Evolutionary conservation across 2,329 filamentous ascomycete genomes (phyloP).

Genomic region (Monilinia fructigena): DNA sequence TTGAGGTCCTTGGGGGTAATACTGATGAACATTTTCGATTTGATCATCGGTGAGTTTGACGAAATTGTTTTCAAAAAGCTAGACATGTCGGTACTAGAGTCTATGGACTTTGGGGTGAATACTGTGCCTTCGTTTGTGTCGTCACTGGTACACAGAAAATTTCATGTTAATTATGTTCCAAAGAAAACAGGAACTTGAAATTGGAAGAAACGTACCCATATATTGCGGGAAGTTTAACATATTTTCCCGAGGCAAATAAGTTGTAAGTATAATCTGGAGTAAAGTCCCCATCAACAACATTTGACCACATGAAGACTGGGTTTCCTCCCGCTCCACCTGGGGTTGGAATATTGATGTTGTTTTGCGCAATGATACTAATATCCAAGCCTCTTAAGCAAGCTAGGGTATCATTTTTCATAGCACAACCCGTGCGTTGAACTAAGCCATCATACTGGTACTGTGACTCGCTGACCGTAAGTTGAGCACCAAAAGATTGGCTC

Average conservation of each 20-base stretch:
- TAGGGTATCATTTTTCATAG: conserved; percentile 42
- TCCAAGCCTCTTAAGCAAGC: conserved; percentile 49
- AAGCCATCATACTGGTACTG: conserved; percentile 54
- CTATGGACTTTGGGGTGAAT: conserved; percentile 54
- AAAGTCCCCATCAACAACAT: conserved; percentile 55
- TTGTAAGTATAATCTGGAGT: conserved; percentile 52
- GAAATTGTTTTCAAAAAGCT: conserved; percentile 59
- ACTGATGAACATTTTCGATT: conserved; percentile 50
- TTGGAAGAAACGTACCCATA: conserved; percentile 39
- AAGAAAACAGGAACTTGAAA: no score
- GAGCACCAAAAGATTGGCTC: conserved; percentile 52
- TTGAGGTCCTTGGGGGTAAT: conserved; percentile 53
- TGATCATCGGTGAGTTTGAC: conserved; percentile 53
- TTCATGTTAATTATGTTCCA: not conserved
- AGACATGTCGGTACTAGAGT: conserved; percentile 50
- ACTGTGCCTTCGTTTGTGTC: conserved; percentile 65
- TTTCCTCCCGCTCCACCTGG: conserved; percentile 38
- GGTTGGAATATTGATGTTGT: conserved; percentile 45
- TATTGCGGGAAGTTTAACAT: conserved; percentile 55
- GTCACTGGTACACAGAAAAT: conserved; percentile 41
- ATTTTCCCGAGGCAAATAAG: conserved; percentile 49
- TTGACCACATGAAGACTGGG: conserved; percentile 55
- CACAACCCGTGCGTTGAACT: conserved; percentile 46
- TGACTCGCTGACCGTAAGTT: conserved; percentile 48
- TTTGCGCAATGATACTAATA: conserved; percentile 44